phyloP scores from a whole-genome alignment of 805 yeast genomes.

The Teunomyces funiuensis region DNA sequence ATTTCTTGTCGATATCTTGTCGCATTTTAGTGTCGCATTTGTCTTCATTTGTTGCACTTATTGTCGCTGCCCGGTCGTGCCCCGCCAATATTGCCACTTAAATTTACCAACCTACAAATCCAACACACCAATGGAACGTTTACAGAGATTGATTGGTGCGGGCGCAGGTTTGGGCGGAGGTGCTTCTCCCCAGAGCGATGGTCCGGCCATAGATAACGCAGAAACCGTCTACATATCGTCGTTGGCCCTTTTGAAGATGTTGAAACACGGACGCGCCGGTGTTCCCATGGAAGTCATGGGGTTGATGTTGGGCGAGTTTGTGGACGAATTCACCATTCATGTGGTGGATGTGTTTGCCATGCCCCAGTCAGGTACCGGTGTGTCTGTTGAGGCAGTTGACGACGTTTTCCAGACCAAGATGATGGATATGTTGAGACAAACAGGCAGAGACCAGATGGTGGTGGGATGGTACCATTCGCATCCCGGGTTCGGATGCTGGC shows the following conservation, averaged over 20 bases:
- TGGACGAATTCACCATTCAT: constrained; percentile 94
- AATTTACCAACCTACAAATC: not conserved
- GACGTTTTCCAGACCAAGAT: constrained; percentile 97
- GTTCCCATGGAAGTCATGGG: constrained; percentile 90
- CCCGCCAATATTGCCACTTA: not conserved
- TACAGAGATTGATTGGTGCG: constrained; percentile 47
- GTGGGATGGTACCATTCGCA: constrained; percentile 99
- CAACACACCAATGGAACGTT: constrained; percentile 41
- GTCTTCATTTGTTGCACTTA: not conserved
- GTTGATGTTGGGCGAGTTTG: constrained; percentile 95
- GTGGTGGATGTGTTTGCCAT: constrained; percentile 98
- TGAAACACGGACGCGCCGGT: constrained; percentile 95
- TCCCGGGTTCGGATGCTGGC: constrained; percentile 98
- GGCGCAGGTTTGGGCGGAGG: constrained; percentile 47
- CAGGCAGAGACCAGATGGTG: constrained; percentile 99
- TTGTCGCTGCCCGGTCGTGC: not conserved
- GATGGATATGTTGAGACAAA: constrained; percentile 99
- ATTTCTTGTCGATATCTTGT: not conserved
- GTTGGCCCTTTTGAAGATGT: constrained; percentile 91
- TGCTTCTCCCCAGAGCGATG: constrained; percentile 53
- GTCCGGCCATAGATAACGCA: constrained; percentile 88
- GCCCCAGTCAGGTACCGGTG: constrained; percentile 99
- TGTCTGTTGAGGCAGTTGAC: constrained; percentile 97
- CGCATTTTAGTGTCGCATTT: not conserved
- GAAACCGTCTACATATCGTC: constrained; percentile 97